Evolutionary conservation across 2,329 filamentous ascomycete species (phyloP), one percentile per base, ranked within the genome.

Genomic region (Gaeumannomyces tritici): DNA sequence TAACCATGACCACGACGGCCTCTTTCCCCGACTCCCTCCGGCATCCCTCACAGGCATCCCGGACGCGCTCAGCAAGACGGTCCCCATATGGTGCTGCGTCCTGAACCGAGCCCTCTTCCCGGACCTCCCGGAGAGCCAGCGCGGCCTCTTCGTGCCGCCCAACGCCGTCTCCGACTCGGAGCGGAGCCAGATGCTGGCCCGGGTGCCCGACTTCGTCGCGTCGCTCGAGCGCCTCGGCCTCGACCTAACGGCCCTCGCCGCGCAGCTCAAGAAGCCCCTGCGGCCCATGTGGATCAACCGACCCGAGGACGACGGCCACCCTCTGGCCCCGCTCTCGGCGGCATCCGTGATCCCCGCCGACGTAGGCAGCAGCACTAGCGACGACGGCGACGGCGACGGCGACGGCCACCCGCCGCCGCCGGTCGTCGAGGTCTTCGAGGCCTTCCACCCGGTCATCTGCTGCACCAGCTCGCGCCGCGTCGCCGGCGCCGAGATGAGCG

Each of bases 71-170:
- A 91, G 89, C 69, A 97, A 96, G 74, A 98, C 95, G 0, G 81
- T 98, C 29, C 93, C 95, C 2, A 90, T 96, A 65, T 99, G 95
- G 95, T 93, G 90, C 74, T 85, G 88, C 65, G 90, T 97, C 24
- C 75, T 97, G 69, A 98, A 98, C 74, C 80, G 83, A 58, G 79
- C 86, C 3, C 77, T 98, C 5, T 96, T 96, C 71, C 88, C 89
- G 0, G 75, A 79, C 6, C 61, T 33, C 4, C 35, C 51, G 8
- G 33, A 54, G 13, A 47, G 35, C 26, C 67, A 77, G 2, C 79
- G 88, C 69, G 68, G 73, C 1, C 80, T 98, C 9, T 82, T 86
- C 69, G 89, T 90, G 5, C 90, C 92, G 1, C 85, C 88, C 1
- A 82, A 87, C 64, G 84, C 88, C 31, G 85, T 96, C 15, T 87